These are phyloP conservation scores for Adansonia grandidieri DNA, from an alignment of 441 rosid species.

Conservation along the genomic window DNA sequence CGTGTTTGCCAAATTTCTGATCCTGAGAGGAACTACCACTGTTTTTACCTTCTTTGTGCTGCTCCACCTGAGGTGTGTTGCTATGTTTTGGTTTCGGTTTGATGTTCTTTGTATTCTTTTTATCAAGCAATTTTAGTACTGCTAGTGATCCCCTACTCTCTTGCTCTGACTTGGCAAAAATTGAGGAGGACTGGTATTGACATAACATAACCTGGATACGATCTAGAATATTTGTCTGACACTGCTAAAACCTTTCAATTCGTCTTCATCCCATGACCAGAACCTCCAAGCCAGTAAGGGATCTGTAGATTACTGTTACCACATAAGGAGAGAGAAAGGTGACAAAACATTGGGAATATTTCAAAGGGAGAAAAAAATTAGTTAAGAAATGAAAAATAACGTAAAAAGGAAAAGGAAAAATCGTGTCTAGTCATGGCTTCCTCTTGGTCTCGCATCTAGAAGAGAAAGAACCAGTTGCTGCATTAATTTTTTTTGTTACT, in stretches of 20 bases:
- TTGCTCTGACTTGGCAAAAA: background rate
- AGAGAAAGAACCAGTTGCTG: constrained; percentile 11
- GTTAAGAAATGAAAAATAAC: background rate
- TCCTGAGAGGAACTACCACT: constrained; percentile 99
- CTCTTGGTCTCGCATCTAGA: constrained; percentile 6
- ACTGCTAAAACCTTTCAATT: constrained; percentile 2
- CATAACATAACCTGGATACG: background rate
- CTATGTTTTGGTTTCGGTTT: constrained; percentile 22
- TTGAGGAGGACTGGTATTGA: background rate
- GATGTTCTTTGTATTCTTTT: constrained; percentile 7
- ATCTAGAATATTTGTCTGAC: background rate
- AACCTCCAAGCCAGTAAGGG: background rate
- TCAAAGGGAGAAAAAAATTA: background rate
- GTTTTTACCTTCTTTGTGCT: constrained; percentile 97
- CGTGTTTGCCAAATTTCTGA: constrained; percentile 99
- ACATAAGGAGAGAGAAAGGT: constrained; percentile 13
- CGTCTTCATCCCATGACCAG: background rate
- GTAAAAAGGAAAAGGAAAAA: background rate
- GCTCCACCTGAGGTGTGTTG: constrained; percentile 93
- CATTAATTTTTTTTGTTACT: background rate
- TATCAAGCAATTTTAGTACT: constrained; percentile 20
- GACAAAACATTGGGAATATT: constrained; percentile 5
- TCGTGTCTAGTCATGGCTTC: background rate
- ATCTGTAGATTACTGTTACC: constrained; percentile 5
- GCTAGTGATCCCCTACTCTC: background rate